phyloP scores from a whole-genome alignment of 192 early-diverging fungal species.

The Coemansia sp. region DNA sequence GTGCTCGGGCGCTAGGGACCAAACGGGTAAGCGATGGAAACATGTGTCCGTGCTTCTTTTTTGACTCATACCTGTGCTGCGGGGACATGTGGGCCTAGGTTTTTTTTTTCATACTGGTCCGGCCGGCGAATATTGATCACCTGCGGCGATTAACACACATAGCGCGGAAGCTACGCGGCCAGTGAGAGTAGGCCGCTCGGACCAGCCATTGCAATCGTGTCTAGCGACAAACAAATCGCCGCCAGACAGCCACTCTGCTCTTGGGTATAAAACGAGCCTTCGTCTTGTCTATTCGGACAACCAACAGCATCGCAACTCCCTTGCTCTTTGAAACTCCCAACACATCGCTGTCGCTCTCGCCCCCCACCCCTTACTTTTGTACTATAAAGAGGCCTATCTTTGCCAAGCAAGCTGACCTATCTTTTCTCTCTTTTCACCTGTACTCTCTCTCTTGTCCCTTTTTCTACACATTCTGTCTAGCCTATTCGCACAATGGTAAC shows the following conservation, averaged over 20 bases:
- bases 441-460: conserved; percentile 1
- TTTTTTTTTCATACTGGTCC: neutral
- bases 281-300: neutral
- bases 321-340: conserved; percentile 4
- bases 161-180: neutral
- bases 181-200: neutral
- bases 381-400: neutral
- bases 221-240: neutral
- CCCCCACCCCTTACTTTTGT: conserved; percentile 6
- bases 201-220: neutral
- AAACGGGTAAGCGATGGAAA: neutral
- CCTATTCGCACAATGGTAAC: conserved; percentile 32
- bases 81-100: neutral
- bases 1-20: neutral
- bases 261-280: neutral
- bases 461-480: conserved; percentile 8
- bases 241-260: neutral
- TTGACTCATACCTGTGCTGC: neutral
- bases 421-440: neutral
- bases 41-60: neutral
- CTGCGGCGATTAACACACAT: conserved; percentile 4
- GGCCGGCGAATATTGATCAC: conserved; percentile 4
- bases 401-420: conserved; percentile 5
- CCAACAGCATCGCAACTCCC: neutral
- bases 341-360: neutral